Evolutionary conservation across 176 grass and related monocot species (phyloP), one percentile per base, ranked within the genome.

Genomic region (Poa annua): DNA sequence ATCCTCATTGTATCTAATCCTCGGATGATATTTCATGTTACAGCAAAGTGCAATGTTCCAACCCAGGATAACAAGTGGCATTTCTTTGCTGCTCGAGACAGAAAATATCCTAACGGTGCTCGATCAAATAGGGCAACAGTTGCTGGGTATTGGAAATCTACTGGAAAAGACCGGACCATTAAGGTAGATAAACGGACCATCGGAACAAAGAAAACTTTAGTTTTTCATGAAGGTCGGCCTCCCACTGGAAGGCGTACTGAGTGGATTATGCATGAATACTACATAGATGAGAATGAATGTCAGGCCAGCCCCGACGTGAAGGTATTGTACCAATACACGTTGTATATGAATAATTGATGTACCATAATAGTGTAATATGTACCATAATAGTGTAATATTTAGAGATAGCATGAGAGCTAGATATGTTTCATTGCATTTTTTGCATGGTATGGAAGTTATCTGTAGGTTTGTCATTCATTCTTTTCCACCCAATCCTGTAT

Each of bases 201-300:
- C 72, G 96, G 96, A 76, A 95, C 86, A 47, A 98, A 98, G 82
- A 98, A 98, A 80, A 98, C 96, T 49, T 79, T 98, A 82, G 96
- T 98, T 90, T 98, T 98, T 63, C 96, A 98, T 90, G 76, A 85
- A 87, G 96, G 96, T 7, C 90, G 96, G 0, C 96, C 96, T 68
- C 96, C 92, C 7, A 32, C 75, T 77, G 96, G 96, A 79, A 91
- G 5, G 59, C 89, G 88, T 41, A 93, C 92, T 19, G 87, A 98
- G 74, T 98, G 96, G 96, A 95, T 98, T 89, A 98, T 98, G 96
- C 96, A 98, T 61, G 96, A 98, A 70, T 98, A 90, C 69, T 93
- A 91, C 82, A 81, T 98, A 75, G 51, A 90, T 25, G 88, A 90
- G 59, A 91, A 85, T 17, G 92, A 95, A 84, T 98, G 81, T 76